Evolutionary conservation across 1,284 basidiomycete genomes (phyloP).

Genomic region (Cerrena zonata): DNA sequence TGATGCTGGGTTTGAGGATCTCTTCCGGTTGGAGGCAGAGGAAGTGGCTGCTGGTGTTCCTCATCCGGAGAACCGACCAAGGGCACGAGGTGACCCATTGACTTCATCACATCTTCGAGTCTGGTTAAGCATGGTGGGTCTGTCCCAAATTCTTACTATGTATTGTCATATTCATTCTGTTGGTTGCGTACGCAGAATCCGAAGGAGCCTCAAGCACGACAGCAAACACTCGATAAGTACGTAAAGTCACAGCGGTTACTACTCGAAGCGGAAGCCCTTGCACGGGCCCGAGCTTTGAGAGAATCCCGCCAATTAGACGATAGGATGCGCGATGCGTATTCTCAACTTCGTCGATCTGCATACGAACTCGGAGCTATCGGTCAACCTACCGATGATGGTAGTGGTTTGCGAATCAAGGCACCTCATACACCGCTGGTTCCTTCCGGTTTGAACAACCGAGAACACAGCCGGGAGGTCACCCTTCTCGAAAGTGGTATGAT

Average conservation of each 20-base stretch:
- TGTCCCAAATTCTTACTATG: background rate
- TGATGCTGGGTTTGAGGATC: constrained; percentile 77
- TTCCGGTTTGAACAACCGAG: constrained; percentile 31
- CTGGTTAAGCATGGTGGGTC: constrained; percentile 78
- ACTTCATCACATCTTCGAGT: constrained; percentile 80
- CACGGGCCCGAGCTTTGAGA: constrained; percentile 68
- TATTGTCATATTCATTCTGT: background rate
- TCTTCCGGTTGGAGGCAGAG: constrained; percentile 69
- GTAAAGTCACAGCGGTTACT: constrained; percentile 65
- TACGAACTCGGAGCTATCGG: constrained; percentile 55
- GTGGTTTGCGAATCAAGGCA: constrained; percentile 63
- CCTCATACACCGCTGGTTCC: constrained; percentile 40
- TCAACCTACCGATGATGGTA: constrained; percentile 46
- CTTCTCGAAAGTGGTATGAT: constrained; percentile 81
- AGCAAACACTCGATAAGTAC: constrained; percentile 66
- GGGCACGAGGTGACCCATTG: constrained; percentile 62
- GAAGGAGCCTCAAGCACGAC: constrained; percentile 70
- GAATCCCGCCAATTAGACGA: constrained; percentile 70
- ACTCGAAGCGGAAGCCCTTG: constrained; percentile 69
- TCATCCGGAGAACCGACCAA: constrained; percentile 46
- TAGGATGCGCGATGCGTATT: constrained; percentile 71
- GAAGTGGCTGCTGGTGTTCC: constrained; percentile 50
- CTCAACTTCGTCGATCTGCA: constrained; percentile 68
- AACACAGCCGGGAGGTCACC: constrained; percentile 60
- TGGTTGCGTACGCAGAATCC: constrained; percentile 54